Evolutionary conservation across 805 yeast species (phyloP), one percentile per base, ranked within the genome.

Genomic region (Zygotorulaspora danielsina): DNA sequence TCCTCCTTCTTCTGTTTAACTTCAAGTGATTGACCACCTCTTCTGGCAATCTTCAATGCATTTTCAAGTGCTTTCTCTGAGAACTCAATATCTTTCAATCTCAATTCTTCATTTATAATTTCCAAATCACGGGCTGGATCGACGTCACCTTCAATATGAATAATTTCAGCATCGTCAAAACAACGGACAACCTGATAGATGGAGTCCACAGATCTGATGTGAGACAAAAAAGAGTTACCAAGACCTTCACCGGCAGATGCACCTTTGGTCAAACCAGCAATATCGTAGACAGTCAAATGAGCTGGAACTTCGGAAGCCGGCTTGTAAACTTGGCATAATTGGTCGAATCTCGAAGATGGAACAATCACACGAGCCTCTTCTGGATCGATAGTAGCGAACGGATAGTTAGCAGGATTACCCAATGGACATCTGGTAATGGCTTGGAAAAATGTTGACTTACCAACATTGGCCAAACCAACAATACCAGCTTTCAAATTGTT

Each of bases 191-290:
- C 96, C 71, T 93, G 97, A 71, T 84, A 93, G 50, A 93, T 82
- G 48, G 97, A 96, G 75, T 93, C 98, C 41, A 93, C 98, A 34
- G 96, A 93, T 69, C 97, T 79, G 57, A 93, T 93, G 66, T 93
- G 89, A 53, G 95, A 82, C 70, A 93, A 78, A 76, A 93, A 93
- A 48, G 95, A 95, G 66, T 93, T 93, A 61, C 98, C 98, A 51
- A 93, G 78, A 64, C 98, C 98, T 69, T 88, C 97, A 66, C 97
- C 97, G 39, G 84, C 82, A 45, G 87, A 79, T 26, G 97, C 97
- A 69, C 96, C 97, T 69, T 86, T 86, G 50, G 97, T 90, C 63
- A 93, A 75, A 66, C 98, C 98, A 44, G 98, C 98, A 67, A 93
- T 93, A 70, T 93, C 98, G 60, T 85, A 88, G 43, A 93, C 79